These are phyloP conservation scores for Kwoniella mangroviensis DNA, from an alignment of 768 basidiomycete species.

Conservation along the genomic window DNA sequence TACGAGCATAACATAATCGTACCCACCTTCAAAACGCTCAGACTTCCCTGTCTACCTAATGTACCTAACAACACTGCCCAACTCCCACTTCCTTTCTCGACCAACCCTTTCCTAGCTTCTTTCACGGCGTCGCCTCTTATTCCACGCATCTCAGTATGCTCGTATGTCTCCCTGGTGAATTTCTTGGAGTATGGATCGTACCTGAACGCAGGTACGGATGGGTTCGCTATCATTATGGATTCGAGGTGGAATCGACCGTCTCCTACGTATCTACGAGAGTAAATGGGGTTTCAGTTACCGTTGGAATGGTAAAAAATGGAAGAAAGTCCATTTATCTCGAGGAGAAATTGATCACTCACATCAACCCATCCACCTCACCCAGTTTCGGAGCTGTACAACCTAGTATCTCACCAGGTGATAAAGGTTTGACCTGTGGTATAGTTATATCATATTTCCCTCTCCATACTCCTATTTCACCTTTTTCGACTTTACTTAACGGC, in stretches of 20 bases:
- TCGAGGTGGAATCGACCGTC: constrained; percentile 98
- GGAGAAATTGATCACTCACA: constrained; percentile 67
- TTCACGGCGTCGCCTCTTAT: constrained; percentile 76
- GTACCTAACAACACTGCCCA: constrained; percentile 97
- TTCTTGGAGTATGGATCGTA: constrained; percentile 99
- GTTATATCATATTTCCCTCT: constrained; percentile 56
- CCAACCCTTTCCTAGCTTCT: constrained; percentile 69
- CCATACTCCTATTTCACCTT: constrained; percentile 56
- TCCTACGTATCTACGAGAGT: constrained; percentile 76
- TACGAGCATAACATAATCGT: not conserved
- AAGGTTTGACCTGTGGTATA: constrained; percentile 66
- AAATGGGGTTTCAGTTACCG: not conserved
- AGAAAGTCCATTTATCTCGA: not conserved
- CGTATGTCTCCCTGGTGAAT: constrained; percentile 87
- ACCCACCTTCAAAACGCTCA: constrained; percentile 78
- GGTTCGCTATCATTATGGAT: constrained; percentile 99
- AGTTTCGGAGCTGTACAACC: constrained; percentile 94
- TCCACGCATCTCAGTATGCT: constrained; percentile 82
- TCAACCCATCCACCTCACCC: constrained; percentile 78
- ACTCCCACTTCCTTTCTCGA: constrained; percentile 55
- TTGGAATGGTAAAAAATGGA: too few species aligned
- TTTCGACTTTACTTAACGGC: constrained; percentile 37
- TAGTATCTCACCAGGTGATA: constrained; percentile 94
- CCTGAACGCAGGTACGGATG: constrained; percentile 87
- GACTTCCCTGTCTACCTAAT: constrained; percentile 88